A percentile compares a stretch with the other conserved stretches of the same genome.
phyloP scores from a whole-genome alignment of 176 grass and related monocot genomes.

The Aegilops sharonensis region DNA sequence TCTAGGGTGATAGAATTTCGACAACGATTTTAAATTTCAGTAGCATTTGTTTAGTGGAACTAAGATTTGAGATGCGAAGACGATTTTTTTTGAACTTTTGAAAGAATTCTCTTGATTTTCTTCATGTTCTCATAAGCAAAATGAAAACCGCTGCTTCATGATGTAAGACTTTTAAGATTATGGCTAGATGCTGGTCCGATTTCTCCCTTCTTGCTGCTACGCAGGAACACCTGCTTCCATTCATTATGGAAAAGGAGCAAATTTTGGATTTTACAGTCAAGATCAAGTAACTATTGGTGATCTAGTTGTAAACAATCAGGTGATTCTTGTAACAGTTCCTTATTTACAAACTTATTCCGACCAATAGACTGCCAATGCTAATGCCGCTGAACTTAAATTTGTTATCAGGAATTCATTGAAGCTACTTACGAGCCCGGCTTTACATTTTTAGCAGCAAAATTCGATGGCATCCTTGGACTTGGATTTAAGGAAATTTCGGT shows the following conservation, averaged over 20 bases:
- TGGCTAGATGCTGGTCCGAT: not conserved
- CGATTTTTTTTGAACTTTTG: too few relatives aligned
- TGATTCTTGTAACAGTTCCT: slow-evolving; percentile 22
- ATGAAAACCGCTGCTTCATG: not conserved
- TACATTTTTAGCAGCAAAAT: slow-evolving; percentile 70
- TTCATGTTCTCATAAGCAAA: not conserved
- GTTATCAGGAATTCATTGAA: slow-evolving; percentile 92
- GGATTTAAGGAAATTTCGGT: slow-evolving; percentile 96
- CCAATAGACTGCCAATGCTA: not conserved
- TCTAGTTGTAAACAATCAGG: slow-evolving; percentile 69
- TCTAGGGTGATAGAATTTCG: too few relatives aligned
- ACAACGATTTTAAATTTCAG: too few relatives aligned
- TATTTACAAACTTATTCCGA: not conserved
- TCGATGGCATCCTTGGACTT: slow-evolving; percentile 95
- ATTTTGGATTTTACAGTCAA: slow-evolving; percentile 75
- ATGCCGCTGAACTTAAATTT: slow-evolving; percentile 31
- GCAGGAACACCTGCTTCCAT: slow-evolving; percentile 74
- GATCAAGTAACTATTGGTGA: slow-evolving; percentile 71
- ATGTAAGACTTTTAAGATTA: not conserved
- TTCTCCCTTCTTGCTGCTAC: slow-evolving; percentile 7
- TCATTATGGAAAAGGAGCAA: slow-evolving; percentile 78
- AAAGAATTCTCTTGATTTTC: too few relatives aligned
- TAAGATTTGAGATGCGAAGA: too few relatives aligned
- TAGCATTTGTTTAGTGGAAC: too few relatives aligned
- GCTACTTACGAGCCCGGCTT: slow-evolving; percentile 74